Percentiles rank a stretch among this genome's conserved stretches.
Conservation (phyloP, 1,139 yeast species). For the Yamadazyma diospyri region DNA sequence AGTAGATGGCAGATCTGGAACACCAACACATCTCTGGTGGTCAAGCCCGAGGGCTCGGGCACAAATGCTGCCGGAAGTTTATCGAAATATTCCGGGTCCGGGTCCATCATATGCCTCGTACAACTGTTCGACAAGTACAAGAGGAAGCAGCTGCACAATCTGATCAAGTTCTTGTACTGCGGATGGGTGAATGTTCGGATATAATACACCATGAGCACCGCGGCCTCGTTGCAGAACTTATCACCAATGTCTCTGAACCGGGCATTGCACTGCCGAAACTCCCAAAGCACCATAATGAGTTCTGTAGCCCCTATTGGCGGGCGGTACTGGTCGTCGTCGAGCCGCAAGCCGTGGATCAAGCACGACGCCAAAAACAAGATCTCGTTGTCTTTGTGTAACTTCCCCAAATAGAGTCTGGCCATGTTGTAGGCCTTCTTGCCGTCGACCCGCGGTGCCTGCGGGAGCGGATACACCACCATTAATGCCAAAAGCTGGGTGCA, state of each 20-base stretch:
- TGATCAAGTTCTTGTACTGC: conserved; percentile 44
- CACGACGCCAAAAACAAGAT: conserved; percentile 44
- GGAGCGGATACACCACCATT: conserved; percentile 65
- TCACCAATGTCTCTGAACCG: conserved; percentile 46
- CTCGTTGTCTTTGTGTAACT: conserved; percentile 53
- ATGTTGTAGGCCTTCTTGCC: conserved; percentile 37
- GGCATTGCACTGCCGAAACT: conserved; percentile 68
- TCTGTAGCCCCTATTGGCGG: conserved; percentile 56
- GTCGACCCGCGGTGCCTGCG: conserved; percentile 20
- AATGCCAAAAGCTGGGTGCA: conserved; percentile 61
- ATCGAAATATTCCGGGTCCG: conserved; percentile 36
- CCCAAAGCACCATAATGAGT: conserved; percentile 66
- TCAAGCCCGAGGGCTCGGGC: conserved; percentile 15
- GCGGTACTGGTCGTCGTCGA: conserved; percentile 6
- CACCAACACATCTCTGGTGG: conserved; percentile 61
- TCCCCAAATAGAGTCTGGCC: conserved; percentile 50
- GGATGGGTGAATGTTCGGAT: conserved; percentile 41
- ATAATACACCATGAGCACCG: conserved; percentile 54
- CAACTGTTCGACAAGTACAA: conserved; percentile 59
- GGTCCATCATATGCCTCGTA: conserved; percentile 32
- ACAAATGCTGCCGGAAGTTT: conserved; percentile 35
- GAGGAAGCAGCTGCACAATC: conserved; percentile 58
- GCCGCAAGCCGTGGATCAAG: conserved; percentile 43
- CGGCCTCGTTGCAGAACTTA: conserved; percentile 50
- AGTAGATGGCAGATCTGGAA: conserved; percentile 43